Conservation (phyloP, 257 asterid genomes). For the Primulina huaijiensis region DNA sequence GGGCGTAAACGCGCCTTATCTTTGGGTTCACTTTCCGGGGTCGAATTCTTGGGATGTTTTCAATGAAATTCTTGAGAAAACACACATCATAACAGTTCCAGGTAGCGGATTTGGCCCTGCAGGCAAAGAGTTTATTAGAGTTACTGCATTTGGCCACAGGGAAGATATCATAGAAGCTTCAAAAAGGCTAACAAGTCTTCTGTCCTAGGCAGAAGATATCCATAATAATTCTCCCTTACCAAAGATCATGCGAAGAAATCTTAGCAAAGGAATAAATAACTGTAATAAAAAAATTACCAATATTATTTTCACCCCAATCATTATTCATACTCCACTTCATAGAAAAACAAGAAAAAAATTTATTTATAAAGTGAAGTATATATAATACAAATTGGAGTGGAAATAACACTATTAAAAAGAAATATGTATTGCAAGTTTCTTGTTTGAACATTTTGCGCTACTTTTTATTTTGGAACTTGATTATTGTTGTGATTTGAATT, state of each 20-base stretch:
- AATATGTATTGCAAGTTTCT: too few relatives aligned
- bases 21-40: slow-evolving; percentile 92
- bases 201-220: slow-evolving; percentile 16
- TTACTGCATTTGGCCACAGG: slow-evolving; percentile 78
- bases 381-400: too few relatives aligned
- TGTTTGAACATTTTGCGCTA: too few relatives aligned
- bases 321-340: background rate
- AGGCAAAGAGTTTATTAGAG: slow-evolving; percentile 78
- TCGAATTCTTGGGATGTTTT: slow-evolving; percentile 82
- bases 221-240: background rate
- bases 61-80: slow-evolving; percentile 64
- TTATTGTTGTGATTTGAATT: too few relatives aligned
- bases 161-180: slow-evolving; percentile 71
- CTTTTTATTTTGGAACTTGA: too few relatives aligned
- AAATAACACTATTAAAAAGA: too few relatives aligned
- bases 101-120: slow-evolving; percentile 95
- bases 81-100: slow-evolving; percentile 79
- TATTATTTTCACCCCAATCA: background rate
- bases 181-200: slow-evolving; percentile 49
- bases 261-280: too few relatives aligned
- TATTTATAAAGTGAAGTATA: too few relatives aligned
- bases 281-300: background rate
- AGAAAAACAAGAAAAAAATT: too few relatives aligned
- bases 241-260: background rate
- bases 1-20: slow-evolving; percentile 84